Evolutionary conservation across 2,329 filamentous ascomycete species (phyloP), one percentile per base, ranked within the genome.

Genomic region (Ophiostoma novo-ulmi): DNA sequence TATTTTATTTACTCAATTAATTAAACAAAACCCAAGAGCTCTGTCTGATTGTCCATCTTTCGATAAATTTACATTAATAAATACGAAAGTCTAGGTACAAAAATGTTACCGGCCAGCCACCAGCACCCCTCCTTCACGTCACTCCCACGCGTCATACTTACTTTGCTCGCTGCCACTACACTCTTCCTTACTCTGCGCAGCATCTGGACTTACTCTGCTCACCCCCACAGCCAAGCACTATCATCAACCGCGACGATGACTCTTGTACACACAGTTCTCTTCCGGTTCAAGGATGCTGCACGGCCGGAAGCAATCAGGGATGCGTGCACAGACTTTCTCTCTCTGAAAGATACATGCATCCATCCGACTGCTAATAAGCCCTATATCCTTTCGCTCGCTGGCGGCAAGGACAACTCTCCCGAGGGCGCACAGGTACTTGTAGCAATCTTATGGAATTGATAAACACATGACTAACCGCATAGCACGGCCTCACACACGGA

Each of bases 401-500:
- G 87, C 0, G 88, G 89, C 1, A 80, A 78, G 66, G 85, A 91
- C 73, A 89, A 87, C 74, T 89, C 85, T 55, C 80, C 81, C 0
- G 88, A 91, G 76, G 86, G 85, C 6, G 78, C 82, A n/a, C 84
- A 89, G 52, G 67, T 63, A 31, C 5, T n/a, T 38, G 11, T 36
- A 20, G 79, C 48, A 58, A 17, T 13, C 8, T 31, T 58, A 58
- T 26, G 31, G 5, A 13, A 20, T 55, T 58, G 20, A 58, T 26
- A 26, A 26, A 61, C 22, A 35, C 11, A 14, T 5, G 36, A 64
- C 63, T 41, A 14, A 65, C 35, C 17, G 5, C 17, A 41, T 71
- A 87, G 89, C 81, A 83, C 64, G 88, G 84, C 0, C 85, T 88
- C 44, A 88, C 87, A 0, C 89, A 92, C 75, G 87, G 82, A 0